Conservation (phyloP, 1,139 yeast species). For the Candida buenavistaensis region DNA sequence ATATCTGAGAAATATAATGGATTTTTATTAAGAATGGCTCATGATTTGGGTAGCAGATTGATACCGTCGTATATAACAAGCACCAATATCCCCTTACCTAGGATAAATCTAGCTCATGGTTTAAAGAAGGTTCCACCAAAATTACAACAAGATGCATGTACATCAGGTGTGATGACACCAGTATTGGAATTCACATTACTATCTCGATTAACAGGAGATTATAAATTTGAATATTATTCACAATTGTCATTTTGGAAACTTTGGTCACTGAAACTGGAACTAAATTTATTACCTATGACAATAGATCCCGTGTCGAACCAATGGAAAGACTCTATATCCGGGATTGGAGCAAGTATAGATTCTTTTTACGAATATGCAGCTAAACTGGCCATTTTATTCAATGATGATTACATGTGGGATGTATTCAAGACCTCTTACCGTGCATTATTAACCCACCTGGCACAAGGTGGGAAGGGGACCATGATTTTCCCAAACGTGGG, state of each 20-base stretch:
- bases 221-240: conserved; percentile 64
- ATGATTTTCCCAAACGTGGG: conserved; percentile 67
- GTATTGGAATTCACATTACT: conserved; percentile 75
- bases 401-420: conserved; percentile 58
- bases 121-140: conserved; percentile 40
- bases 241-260: conserved; percentile 64
- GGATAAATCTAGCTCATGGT: conserved; percentile 64
- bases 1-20: conserved; percentile 58
- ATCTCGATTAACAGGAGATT: conserved; percentile 72
- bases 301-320: conserved; percentile 58
- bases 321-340: conserved; percentile 66
- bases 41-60: conserved; percentile 67
- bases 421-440: conserved; percentile 63
- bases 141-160: conserved; percentile 66
- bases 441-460: conserved; percentile 55
- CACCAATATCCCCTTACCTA: conserved; percentile 67
- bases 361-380: conserved; percentile 89
- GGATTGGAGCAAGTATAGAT: conserved; percentile 92
- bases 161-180: conserved; percentile 86
- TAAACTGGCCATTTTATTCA: conserved; percentile 70
- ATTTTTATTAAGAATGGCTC: conserved; percentile 64
- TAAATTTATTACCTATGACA: conserved; percentile 77
- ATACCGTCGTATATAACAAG: conserved; percentile 64
- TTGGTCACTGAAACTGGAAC: conserved; percentile 64
- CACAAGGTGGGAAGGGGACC: conserved; percentile 40